phyloP scores from a whole-genome alignment of 495 filamentous ascomycete genomes.

The Aspergillus ostianus region DNA sequence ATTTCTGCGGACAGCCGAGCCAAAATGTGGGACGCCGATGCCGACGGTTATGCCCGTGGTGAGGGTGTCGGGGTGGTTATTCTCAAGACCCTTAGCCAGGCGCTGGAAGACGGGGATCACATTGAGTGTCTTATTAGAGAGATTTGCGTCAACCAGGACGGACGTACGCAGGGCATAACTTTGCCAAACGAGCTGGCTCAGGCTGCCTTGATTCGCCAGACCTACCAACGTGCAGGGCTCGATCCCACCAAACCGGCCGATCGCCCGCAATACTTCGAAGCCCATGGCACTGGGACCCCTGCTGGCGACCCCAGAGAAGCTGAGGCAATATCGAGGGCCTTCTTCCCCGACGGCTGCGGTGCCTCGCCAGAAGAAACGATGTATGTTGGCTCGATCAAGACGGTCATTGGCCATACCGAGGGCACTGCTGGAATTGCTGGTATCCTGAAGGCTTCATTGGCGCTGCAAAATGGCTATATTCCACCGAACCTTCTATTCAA shows the following conservation, averaged over 20 bases:
- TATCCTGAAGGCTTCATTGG: conserved; percentile 30
- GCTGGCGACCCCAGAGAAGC: conserved; percentile 45
- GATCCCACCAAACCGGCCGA: conserved; percentile 25
- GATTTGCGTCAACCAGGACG: conserved; percentile 40
- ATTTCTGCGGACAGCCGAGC: conserved; percentile 31
- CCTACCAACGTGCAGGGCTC: conserved; percentile 35
- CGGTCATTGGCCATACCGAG: conserved; percentile 53
- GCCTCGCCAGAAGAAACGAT: conserved; percentile 12
- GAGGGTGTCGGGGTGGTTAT: conserved; percentile 43
- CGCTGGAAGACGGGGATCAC: conserved; percentile 34
- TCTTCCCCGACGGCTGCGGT: conserved; percentile 16
- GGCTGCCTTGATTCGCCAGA: conserved; percentile 27
- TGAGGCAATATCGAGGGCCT: conserved; percentile 28
- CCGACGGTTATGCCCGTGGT: conserved; percentile 48
- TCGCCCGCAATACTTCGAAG: conserved; percentile 39
- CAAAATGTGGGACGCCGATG: conserved; percentile 42
- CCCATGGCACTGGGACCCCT: conserved; percentile 42
- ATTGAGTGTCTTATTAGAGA: conserved; percentile 40
- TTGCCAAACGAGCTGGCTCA: conserved; percentile 36
- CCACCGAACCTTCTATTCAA: conserved; percentile 60
- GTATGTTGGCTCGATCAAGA: conserved; percentile 52
- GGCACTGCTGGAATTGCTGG: conserved; percentile 59
- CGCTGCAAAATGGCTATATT: conserved; percentile 50
- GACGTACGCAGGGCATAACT: conserved; percentile 34
- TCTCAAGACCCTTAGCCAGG: conserved; percentile 36